These are phyloP conservation scores for Uronychia setigera DNA, from an alignment of 73 alveolate genomes.

Conservation along the genomic window DNA sequence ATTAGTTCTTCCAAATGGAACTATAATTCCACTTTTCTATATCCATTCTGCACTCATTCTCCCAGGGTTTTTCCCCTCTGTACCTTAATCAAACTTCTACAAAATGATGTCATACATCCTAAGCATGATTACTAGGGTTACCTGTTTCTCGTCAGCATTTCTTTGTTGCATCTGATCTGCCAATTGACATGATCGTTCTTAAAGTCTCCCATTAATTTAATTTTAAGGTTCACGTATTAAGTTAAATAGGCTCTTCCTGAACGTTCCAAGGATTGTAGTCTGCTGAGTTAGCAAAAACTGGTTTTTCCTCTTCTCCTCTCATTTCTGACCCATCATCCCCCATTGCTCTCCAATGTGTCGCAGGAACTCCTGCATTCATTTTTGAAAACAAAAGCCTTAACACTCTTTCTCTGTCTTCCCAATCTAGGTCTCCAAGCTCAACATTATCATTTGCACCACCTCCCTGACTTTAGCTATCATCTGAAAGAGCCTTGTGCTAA, in stretches of 20 bases:
- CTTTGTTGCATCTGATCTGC: not conserved
- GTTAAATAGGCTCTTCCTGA: not conserved
- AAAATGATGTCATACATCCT: not conserved
- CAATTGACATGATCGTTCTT: not conserved
- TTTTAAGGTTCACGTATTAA: not conserved
- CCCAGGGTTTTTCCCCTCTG: not conserved
- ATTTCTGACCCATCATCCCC: constrained; percentile 1
- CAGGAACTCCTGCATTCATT: constrained; percentile 89
- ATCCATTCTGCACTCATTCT: not conserved
- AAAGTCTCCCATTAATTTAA: not conserved
- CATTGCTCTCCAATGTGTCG: constrained; percentile 74
- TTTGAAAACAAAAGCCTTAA: constrained; percentile 81
- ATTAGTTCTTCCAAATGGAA: not conserved
- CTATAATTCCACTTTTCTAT: not conserved
- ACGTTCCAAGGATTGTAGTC: constrained; percentile 2
- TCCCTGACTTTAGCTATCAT: not conserved
- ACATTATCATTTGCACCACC: constrained; percentile 30
- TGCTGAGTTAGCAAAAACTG: not conserved
- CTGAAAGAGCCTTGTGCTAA: not conserved
- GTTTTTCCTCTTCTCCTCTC: constrained; percentile 21
- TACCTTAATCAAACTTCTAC: not conserved
- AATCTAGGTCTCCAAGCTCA: constrained; percentile 79
- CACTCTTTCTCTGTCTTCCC: constrained; percentile 89
- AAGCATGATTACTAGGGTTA: too few species aligned
- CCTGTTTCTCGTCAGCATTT: not conserved